A percentile compares a stretch with the other conserved stretches of the same genome.
Conservation (phyloP, 1,284 basidiomycete genomes). For the Trichosporon faecale region DNA sequence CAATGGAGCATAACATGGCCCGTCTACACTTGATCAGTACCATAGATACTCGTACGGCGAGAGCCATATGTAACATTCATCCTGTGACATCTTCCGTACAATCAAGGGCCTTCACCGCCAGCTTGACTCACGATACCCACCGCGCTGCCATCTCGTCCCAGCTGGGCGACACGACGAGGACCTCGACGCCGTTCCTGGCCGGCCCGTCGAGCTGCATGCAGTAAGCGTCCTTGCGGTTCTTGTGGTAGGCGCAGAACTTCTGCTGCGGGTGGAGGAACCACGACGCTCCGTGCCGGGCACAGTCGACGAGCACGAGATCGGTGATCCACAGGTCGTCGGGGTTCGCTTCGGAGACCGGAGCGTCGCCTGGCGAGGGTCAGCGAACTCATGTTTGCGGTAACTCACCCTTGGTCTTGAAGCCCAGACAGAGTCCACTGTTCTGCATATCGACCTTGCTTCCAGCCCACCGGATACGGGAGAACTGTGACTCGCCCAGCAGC, state of each 20-base stretch:
- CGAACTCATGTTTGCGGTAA: not conserved
- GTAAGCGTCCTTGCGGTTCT: not conserved
- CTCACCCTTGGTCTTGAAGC: not conserved
- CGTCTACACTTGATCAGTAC: not conserved
- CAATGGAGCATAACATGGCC: not conserved
- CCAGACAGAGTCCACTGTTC: not conserved
- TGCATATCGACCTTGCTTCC: not conserved
- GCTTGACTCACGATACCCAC: not conserved
- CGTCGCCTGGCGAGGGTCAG: not conserved
- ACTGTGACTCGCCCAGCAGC: not conserved
- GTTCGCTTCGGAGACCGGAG: not conserved
- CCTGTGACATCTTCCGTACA: not conserved
- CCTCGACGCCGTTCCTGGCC: not conserved
- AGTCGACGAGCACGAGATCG: not conserved
- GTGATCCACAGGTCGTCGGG: not conserved
- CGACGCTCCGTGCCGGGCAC: not conserved
- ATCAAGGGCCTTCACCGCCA: too few species aligned
- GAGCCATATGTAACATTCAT: not conserved
- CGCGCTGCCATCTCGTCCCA: not conserved
- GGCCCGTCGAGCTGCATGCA: not conserved
- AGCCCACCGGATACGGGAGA: not conserved
- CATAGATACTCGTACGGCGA: too few species aligned
- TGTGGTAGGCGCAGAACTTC: not conserved
- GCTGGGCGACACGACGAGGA: not conserved
- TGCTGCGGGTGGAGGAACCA: not conserved